These are phyloP conservation scores for Plasmodium inui DNA, from an alignment of 169 alveolate genomes.

Conservation along the genomic window DNA sequence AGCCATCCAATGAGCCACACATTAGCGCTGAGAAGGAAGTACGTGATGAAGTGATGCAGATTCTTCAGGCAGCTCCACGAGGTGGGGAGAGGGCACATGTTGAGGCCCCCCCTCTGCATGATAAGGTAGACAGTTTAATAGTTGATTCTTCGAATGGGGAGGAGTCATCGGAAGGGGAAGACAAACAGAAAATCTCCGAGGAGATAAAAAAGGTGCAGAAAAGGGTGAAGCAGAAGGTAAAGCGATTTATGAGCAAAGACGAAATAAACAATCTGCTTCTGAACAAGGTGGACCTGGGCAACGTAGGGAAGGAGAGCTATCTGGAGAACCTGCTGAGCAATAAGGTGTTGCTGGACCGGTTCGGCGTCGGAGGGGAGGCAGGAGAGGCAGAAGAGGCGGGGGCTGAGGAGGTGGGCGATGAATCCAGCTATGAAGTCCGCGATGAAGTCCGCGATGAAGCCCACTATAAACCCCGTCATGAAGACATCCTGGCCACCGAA, in stretches of 20 bases:
- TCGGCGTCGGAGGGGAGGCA: not conserved
- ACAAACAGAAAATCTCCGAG: not conserved
- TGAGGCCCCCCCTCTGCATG: not conserved
- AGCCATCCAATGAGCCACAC: not conserved
- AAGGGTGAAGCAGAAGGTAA: not conserved
- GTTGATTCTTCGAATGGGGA: not conserved
- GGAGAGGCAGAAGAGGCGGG: not conserved
- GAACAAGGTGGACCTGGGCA: slow-evolving; percentile 1
- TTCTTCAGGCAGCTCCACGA: not conserved
- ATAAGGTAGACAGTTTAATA: not conserved
- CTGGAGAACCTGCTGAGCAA: slow-evolving; percentile 17
- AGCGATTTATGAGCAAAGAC: slow-evolving; percentile 10
- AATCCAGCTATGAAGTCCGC: too few species aligned
- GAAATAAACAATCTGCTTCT: slow-evolving; percentile 4
- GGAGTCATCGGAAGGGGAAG: not conserved
- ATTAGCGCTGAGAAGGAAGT: not conserved
- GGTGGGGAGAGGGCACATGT: not conserved
- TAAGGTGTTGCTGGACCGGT: slow-evolving; percentile 29
- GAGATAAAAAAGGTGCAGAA: not conserved
- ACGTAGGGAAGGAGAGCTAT: not conserved
- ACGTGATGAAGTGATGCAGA: not conserved
- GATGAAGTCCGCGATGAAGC: too few species aligned
- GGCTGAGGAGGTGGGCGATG: not conserved
- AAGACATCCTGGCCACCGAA: not conserved
- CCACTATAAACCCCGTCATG: too few species aligned